A percentile compares a stretch with the other conserved stretches of the same genome.
Evolutionary conservation across 257 asterid genomes (phyloP).

Genomic region (Mitragyna speciosa): DNA sequence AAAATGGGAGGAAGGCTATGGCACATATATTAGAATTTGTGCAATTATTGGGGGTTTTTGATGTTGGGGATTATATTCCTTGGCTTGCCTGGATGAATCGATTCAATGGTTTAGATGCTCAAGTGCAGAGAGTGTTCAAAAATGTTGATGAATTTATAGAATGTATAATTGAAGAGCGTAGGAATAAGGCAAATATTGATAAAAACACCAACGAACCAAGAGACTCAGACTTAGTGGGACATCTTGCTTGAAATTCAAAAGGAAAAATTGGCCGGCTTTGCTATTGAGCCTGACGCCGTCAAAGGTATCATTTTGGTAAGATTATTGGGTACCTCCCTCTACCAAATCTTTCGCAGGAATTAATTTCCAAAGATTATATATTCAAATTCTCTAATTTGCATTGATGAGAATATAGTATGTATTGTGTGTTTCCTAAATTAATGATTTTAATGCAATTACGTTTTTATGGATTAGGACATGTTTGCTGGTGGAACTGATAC

Average conservation of each 20-base stretch:
- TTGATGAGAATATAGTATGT: too few species aligned
- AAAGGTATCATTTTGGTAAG: slow-evolving; percentile 49
- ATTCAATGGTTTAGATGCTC: slow-evolving; percentile 33
- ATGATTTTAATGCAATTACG: too few species aligned
- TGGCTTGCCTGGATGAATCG: slow-evolving; percentile 40
- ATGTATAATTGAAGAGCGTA: too few species aligned
- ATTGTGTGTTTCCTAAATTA: too few species aligned
- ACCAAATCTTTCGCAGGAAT: too few species aligned
- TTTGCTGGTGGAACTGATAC: too few species aligned
- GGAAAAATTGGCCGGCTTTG: slow-evolving; percentile 9
- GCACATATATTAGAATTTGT: slow-evolving; percentile 30
- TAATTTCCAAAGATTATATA: too few species aligned
- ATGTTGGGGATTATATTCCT: slow-evolving; percentile 37
- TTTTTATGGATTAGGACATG: too few species aligned
- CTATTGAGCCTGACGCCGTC: slow-evolving; percentile 22
- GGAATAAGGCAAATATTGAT: neutral
- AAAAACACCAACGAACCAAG: neutral
- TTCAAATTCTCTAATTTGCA: too few species aligned
- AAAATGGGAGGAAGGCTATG: slow-evolving; percentile 35
- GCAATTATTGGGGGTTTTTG: slow-evolving; percentile 27
- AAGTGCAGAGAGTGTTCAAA: slow-evolving; percentile 31
- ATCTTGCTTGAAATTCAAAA: slow-evolving; percentile 41
- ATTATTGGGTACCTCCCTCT: neutral
- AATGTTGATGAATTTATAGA: slow-evolving; percentile 36
- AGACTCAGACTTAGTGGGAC: slow-evolving; percentile 40